Base-by-base conservation (phyloP, 2,329 filamentous ascomycete genomes). In the Aureobasidium sp. region DNA sequence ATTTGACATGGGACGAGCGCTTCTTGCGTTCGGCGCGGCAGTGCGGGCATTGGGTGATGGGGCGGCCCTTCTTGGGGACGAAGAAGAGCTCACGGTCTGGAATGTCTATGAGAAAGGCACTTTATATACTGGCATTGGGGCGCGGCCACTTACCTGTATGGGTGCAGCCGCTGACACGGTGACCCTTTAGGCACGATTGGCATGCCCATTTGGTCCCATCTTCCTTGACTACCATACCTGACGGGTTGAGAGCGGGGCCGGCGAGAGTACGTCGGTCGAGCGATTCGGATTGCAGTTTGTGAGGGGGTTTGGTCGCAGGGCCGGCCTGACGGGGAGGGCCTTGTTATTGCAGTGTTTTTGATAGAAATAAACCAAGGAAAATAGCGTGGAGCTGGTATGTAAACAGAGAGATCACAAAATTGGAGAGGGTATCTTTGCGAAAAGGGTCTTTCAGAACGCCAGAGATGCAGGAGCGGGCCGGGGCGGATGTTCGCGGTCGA, bases 121-220 rank as follows among this genome's bases (percentile, higher is more conserved):
- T 42, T 21, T 49, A 50, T 44, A 59, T 59, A 50, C 25, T 50
- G 45, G 9, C 32, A 21, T 39, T 10, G 41, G 39, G 21, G 21
- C 5, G 53, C 53, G 50, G 54, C 30, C 36, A 83, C 89, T 81
- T 85, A 96, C 92, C 91, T 75, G 86, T 84, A 77, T 99, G 94
- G 76, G 93, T 91, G 82, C 94, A 99, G 75, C 94, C 96, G 87
- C 92, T 97, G 74, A 99, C 94, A 74, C 94, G 90, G 81, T 99
- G 94, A 73, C 94, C 94, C 77, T 94, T 89, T 75, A 99, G 91
- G 80, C 94, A 99, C 79, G 92, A 92, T 80, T 96, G 90, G 82
- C 93, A 97, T 78, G 93, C 93, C 81, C 86, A 97, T 82, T 97
- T 97, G 81, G 96, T 91, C 77, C 93, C 93, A 82, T 96, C 87